These are phyloP conservation scores for Monosporascus ibericus DNA, from an alignment of 2,329 filamentous ascomycete species.

Conservation along the genomic window DNA sequence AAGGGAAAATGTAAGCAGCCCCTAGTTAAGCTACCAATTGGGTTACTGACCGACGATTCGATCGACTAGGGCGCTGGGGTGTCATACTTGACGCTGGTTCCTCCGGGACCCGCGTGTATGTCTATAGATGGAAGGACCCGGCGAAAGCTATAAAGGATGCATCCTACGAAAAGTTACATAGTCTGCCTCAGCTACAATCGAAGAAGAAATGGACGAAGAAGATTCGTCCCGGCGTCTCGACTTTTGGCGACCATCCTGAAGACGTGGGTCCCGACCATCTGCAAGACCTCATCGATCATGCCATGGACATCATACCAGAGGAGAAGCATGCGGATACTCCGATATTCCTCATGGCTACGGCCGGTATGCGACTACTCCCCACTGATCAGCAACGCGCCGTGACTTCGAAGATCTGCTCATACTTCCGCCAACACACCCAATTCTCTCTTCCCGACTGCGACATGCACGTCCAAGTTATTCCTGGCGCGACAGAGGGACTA, in stretches of 20 bases:
- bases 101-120: constrained; percentile 89
- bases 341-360: constrained; percentile 91
- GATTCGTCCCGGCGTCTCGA: constrained; percentile 87
- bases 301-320: constrained; percentile 68
- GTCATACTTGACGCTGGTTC: constrained; percentile 97
- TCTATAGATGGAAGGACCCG: constrained; percentile 89
- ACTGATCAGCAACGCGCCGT: constrained; percentile 66
- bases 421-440: constrained; percentile 67
- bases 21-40: neutral
- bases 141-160: constrained; percentile 58
- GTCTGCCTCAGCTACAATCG: constrained; percentile 73
- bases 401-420: constrained; percentile 73
- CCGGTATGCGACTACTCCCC: constrained; percentile 84
- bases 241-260: constrained; percentile 72
- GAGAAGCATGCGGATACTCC: constrained; percentile 78
- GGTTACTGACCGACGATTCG: neutral
- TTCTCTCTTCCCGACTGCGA: constrained; percentile 89
- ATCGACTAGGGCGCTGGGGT: constrained; percentile 63
- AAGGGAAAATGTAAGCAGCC: neutral
- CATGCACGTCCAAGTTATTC: constrained; percentile 86
- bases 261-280: constrained; percentile 79
- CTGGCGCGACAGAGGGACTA: constrained; percentile 89
- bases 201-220: constrained; percentile 89
- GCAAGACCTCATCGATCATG: constrained; percentile 72
- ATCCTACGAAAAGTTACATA: constrained; percentile 52